Evolutionary conservation across 2,329 filamentous ascomycete species (phyloP).

Genomic region (Keithomyces neogunnii): DNA sequence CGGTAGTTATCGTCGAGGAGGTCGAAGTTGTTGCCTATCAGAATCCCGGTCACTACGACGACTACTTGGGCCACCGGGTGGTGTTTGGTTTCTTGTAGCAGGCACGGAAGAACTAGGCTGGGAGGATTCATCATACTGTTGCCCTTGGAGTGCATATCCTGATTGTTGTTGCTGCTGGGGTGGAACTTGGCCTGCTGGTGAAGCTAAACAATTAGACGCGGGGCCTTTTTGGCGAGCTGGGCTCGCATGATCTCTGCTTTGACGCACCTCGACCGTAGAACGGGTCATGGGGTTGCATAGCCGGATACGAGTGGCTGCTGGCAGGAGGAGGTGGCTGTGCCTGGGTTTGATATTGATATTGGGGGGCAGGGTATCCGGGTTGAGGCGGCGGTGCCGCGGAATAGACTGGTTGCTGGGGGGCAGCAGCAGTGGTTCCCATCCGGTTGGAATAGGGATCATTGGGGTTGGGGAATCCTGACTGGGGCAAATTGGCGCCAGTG

Average conservation of each 20-base stretch:
- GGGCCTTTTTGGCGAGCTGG: slow-evolving; percentile 9
- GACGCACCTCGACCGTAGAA: slow-evolving; percentile 55
- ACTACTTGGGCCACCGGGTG: slow-evolving; percentile 26
- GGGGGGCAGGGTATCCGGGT: slow-evolving; percentile 21
- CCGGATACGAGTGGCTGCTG: slow-evolving; percentile 21
- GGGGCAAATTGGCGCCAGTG: slow-evolving; percentile 26
- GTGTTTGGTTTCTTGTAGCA: slow-evolving; percentile 30
- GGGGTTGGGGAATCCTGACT: slow-evolving; percentile 13
- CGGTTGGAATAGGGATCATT: slow-evolving; percentile 25
- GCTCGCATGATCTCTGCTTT: slow-evolving; percentile 12
- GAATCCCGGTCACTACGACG: slow-evolving; percentile 34
- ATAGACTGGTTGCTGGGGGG: slow-evolving; percentile 24
- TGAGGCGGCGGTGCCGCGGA: slow-evolving; percentile 21
- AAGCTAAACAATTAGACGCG: slow-evolving; percentile 42
- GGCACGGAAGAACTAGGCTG: slow-evolving; percentile 27
- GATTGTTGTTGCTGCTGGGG: slow-evolving; percentile 19
- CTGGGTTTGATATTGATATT: slow-evolving; percentile 27
- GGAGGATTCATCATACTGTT: slow-evolving; percentile 44
- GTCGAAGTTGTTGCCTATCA: slow-evolving; percentile 33
- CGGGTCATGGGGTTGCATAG: slow-evolving; percentile 37
- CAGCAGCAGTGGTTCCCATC: slow-evolving; percentile 19
- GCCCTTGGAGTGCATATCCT: slow-evolving; percentile 35
- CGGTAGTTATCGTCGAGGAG: slow-evolving; percentile 24
- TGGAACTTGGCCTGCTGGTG: slow-evolving; percentile 37
- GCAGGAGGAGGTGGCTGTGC: slow-evolving; percentile 23